These are phyloP conservation scores for Cnidoscolus chayamansa DNA, from an alignment of 441 rosid species.

Conservation along the genomic window DNA sequence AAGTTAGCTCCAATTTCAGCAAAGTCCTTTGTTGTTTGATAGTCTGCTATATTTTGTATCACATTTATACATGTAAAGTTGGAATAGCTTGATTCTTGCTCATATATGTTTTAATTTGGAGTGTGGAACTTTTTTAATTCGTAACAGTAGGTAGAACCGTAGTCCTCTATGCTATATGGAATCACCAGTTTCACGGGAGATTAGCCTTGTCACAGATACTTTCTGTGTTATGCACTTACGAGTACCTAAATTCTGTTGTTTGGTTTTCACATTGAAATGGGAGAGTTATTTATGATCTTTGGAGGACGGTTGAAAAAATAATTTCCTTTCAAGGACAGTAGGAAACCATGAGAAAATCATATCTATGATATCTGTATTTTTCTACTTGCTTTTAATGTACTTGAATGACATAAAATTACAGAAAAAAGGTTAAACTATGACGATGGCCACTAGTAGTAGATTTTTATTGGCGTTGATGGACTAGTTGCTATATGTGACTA, in stretches of 20 bases:
- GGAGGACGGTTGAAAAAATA: background rate
- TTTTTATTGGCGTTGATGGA: background rate
- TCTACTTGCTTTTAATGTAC: too few species aligned
- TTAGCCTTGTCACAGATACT: background rate
- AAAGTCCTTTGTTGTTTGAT: background rate
- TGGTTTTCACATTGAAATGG: background rate
- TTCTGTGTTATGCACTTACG: background rate
- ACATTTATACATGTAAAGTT: background rate
- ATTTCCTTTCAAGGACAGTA: background rate
- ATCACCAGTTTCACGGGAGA: background rate
- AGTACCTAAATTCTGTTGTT: background rate
- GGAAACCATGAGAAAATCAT: background rate
- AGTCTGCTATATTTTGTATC: background rate
- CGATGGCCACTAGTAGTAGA: background rate
- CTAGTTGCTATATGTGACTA: background rate
- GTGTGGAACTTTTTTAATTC: background rate
- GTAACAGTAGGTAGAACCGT: too few species aligned
- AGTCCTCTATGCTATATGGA: background rate
- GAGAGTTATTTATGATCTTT: background rate
- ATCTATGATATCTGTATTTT: too few species aligned
- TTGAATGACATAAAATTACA: background rate
- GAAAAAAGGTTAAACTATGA: background rate
- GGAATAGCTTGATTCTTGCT: background rate
- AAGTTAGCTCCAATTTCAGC: background rate
- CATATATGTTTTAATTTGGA: background rate